Percentiles rank a stretch among this genome's conserved stretches.
Evolutionary conservation across 192 early-diverging fungal species (phyloP).

Genomic region (Coemansia guatemalensis): DNA sequence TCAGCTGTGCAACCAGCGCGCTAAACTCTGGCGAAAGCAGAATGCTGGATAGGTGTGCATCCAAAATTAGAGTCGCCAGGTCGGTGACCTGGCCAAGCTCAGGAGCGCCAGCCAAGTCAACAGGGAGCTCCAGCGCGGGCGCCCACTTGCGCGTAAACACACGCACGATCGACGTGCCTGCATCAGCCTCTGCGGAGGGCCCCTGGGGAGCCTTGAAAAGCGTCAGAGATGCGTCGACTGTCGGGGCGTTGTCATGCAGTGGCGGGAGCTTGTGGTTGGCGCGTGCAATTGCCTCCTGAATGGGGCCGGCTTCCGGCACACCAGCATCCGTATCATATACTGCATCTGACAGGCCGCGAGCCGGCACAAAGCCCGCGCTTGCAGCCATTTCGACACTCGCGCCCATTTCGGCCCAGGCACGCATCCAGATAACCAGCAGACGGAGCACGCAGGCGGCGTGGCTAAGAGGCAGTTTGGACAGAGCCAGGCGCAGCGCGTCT

Average conservation of each 20-base stretch:
- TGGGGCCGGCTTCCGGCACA: conserved; percentile 1
- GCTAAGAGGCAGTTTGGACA: conserved; percentile 30
- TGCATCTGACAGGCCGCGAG: neutral
- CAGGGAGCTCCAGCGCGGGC: conserved; percentile 34
- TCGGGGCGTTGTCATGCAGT: conserved; percentile 21
- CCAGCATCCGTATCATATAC: neutral
- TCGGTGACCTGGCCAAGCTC: conserved; percentile 33
- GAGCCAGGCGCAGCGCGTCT: conserved; percentile 40
- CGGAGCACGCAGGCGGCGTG: conserved; percentile 45
- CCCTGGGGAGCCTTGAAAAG: conserved; percentile 23
- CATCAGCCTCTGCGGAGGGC: neutral
- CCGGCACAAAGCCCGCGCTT: conserved; percentile 33
- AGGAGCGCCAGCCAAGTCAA: conserved; percentile 25
- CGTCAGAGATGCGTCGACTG: conserved; percentile 37
- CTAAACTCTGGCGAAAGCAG: conserved; percentile 37
- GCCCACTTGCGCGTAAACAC: conserved; percentile 45
- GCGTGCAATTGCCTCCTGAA: conserved; percentile 9
- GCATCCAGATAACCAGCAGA: conserved; percentile 39
- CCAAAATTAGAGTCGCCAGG: conserved; percentile 39
- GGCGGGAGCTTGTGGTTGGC: conserved; percentile 8
- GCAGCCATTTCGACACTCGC: conserved; percentile 48
- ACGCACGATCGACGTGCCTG: conserved; percentile 18
- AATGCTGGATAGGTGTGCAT: conserved; percentile 45
- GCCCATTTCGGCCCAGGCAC: conserved; percentile 31
- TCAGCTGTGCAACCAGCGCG: conserved; percentile 38